Evolutionary conservation across 1,284 basidiomycete species (phyloP).

Genomic region (Melampsora americana): DNA sequence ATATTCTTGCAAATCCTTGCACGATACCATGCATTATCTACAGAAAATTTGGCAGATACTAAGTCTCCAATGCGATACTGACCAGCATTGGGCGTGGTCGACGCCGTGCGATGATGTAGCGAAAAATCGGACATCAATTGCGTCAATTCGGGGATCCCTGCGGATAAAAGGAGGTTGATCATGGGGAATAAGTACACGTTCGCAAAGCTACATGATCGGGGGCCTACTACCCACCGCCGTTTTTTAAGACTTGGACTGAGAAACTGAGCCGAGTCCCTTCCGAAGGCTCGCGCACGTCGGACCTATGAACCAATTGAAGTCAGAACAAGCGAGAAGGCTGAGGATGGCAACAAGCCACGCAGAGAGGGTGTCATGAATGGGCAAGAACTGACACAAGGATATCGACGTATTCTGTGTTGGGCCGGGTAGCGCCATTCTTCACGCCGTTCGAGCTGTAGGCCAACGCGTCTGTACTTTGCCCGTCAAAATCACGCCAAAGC

Average conservation of each 20-base stretch:
- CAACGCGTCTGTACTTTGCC: neutral
- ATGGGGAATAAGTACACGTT: conserved; percentile 57
- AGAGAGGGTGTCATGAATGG: neutral
- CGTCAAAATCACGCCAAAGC: conserved; percentile 25
- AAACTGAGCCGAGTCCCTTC: conserved; percentile 73
- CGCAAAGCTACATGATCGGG: neutral
- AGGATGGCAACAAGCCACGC: no score
- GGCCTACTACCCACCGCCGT: conserved; percentile 63
- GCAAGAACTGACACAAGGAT: conserved; percentile 64
- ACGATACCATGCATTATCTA: conserved; percentile 87
- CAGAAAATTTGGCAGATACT: conserved; percentile 77
- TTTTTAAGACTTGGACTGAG: conserved; percentile 86
- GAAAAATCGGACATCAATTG: conserved; percentile 91
- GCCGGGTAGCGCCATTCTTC: conserved; percentile 31
- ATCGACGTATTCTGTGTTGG: conserved; percentile 81
- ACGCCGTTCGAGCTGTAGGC: conserved; percentile 43
- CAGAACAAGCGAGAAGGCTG: conserved; percentile 52
- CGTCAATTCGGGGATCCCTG: conserved; percentile 64
- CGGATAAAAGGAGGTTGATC: conserved; percentile 59
- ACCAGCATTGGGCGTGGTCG: conserved; percentile 68
- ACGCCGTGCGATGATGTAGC: conserved; percentile 69
- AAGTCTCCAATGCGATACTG: conserved; percentile 66
- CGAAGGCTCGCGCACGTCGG: conserved; percentile 68
- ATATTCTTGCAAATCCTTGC: conserved; percentile 72
- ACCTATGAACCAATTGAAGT: conserved; percentile 82